phyloP scores from a whole-genome alignment of 768 basidiomycete genomes.

The Hericium rajendrae region DNA sequence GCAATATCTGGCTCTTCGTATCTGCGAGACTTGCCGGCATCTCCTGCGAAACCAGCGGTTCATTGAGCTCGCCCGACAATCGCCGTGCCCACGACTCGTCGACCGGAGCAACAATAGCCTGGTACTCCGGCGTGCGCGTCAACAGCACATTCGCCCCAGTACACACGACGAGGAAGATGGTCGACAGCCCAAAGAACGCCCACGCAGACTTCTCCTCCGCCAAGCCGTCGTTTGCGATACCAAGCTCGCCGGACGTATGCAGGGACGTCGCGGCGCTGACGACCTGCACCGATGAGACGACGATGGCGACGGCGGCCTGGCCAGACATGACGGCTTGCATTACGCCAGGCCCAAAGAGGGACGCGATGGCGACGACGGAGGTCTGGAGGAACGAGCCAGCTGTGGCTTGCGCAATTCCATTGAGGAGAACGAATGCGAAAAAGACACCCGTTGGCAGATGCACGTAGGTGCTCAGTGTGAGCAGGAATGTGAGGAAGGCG shows the following conservation, averaged over 20 bases:
- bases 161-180: slow-evolving; percentile 49
- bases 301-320: slow-evolving; percentile 78
- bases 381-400: slow-evolving; percentile 71
- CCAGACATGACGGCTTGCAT: slow-evolving; percentile 76
- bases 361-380: slow-evolving; percentile 70
- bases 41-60: slow-evolving; percentile 27
- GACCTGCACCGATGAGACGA: slow-evolving; percentile 70
- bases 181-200: slow-evolving; percentile 64
- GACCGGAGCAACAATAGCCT: slow-evolving; percentile 37
- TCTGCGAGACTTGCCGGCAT: slow-evolving; percentile 18
- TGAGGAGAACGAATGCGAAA: slow-evolving; percentile 55
- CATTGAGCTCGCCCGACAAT: slow-evolving; percentile 23
- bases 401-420: slow-evolving; percentile 47
- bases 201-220: slow-evolving; percentile 65
- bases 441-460: slow-evolving; percentile 44
- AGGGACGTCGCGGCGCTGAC: slow-evolving; percentile 52
- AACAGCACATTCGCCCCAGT: slow-evolving; percentile 50
- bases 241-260: slow-evolving; percentile 17
- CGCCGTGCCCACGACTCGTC: slow-evolving; percentile 24
- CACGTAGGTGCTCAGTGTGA: slow-evolving; percentile 61
- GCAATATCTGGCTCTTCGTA: slow-evolving; percentile 35
- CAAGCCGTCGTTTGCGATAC: slow-evolving; percentile 23
- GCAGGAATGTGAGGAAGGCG: slow-evolving; percentile 42
- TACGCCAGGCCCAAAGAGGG: slow-evolving; percentile 63
- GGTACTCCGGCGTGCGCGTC: slow-evolving; percentile 49